Evolutionary conservation across 805 yeast species (phyloP), one percentile per base, ranked within the genome.

Genomic region (Pichia sporocuriosa): DNA sequence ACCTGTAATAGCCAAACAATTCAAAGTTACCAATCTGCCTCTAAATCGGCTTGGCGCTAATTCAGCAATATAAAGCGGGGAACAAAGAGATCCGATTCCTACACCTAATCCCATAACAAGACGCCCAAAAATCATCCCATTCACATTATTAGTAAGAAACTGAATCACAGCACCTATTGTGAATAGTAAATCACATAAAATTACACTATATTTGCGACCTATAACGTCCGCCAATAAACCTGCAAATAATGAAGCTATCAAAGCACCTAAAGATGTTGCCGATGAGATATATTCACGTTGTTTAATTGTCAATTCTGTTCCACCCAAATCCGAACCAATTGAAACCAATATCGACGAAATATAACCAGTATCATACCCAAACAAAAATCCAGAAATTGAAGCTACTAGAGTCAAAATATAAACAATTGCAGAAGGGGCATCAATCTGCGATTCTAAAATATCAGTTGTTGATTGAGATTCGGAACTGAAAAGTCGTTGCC

Each of bases 211-310:
- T 44, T 67, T 72, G 23, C 81, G 59, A 13, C 81, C 81, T 34
- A 66, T 43, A 16, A 65, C 44, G 49, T 75, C 77, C 32, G 78
- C 78, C 28, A 69, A 38, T 1, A 67, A 49, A 5, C 81, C 80
- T 10, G 77, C 76, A 29, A 65, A 36, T 4, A 72, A 32, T 16
- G 77, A 71, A 5, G 78, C 76, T 6, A 73, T 26, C 34, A 75
- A 57, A 1, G 81, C 81, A 16, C 81, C 80, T 19, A 73, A 56
- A 2, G 79, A 73, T 2, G 81, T 75, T 17, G 75, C 77, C 4
- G 75, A 67, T 0, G 79, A 73, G 39, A 75, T 72, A 51, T 67
- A 62, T 53, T 75, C 95, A 62, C 86, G 83, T 50, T 88, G 80
- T 35, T 95, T 94, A 43, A 77, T 73, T 0, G 88, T 68, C 40